Evolutionary conservation across 139 green algal species (phyloP).

Genomic region (Picochlorum sp.): DNA sequence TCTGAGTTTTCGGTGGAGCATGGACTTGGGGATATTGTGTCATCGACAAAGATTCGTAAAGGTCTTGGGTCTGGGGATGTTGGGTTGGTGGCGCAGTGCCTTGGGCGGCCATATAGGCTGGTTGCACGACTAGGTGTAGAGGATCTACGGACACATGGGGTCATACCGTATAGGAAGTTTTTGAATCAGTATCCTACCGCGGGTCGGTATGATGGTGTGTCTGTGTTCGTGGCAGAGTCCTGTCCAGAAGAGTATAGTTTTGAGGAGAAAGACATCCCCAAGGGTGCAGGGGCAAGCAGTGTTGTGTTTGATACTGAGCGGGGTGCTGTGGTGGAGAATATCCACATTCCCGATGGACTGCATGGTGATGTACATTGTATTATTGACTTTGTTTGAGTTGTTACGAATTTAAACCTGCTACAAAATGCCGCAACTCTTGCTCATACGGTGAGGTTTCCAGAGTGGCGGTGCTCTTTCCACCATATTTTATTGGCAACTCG

Average conservation of each 20-base stretch:
- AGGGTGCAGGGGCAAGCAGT: too few relatives aligned
- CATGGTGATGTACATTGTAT: background rate
- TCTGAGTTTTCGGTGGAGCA: background rate
- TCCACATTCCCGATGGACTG: too few relatives aligned
- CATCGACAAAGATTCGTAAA: constrained; percentile 40
- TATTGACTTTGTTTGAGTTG: background rate
- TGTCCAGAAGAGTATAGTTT: background rate
- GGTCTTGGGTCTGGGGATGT: constrained; percentile 39
- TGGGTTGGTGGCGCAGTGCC: constrained; percentile 17
- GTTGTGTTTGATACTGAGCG: too few relatives aligned
- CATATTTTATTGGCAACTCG: constrained; percentile 4
- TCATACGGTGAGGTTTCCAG: background rate
- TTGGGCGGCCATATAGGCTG: constrained; percentile 38
- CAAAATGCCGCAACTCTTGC: constrained; percentile 1
- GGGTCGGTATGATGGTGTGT: background rate
- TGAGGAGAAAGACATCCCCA: background rate
- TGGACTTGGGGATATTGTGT: constrained; percentile 22
- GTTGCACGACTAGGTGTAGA: constrained; percentile 1
- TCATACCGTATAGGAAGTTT: background rate
- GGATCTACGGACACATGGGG: too few relatives aligned
- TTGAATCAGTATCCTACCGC: background rate
- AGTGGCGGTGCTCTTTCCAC: constrained; percentile 1
- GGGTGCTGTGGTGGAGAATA: too few relatives aligned
- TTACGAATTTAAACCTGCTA: constrained; percentile 8
- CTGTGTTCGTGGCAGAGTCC: background rate